These are phyloP conservation scores for Ogataea pilisensis DNA, from an alignment of 805 yeast genomes.

Conservation along the genomic window DNA sequence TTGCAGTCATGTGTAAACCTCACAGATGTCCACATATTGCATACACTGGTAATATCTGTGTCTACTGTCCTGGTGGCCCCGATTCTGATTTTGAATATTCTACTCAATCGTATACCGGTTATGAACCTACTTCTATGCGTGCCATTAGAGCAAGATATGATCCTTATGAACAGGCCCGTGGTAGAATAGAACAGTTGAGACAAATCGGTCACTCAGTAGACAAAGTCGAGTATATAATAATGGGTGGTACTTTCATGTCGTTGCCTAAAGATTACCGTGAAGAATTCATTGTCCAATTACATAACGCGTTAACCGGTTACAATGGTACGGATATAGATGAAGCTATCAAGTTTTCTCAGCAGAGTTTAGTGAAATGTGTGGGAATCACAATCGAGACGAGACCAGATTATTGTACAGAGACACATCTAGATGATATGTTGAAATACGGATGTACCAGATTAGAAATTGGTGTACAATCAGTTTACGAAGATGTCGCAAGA, in stretches of 20 bases:
- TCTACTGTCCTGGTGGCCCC: constrained; percentile 98
- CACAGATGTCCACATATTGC: constrained; percentile 99
- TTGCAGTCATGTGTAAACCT: constrained; percentile 99
- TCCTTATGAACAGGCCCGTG: constrained; percentile 97
- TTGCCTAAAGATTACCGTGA: constrained; percentile 88
- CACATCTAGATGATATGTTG: constrained; percentile 93
- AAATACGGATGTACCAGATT: constrained; percentile 94
- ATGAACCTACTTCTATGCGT: constrained; percentile 98
- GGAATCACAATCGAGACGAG: constrained; percentile 98
- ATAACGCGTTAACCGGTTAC: constrained; percentile 92
- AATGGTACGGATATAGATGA: constrained; percentile 86
- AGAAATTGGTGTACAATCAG: constrained; percentile 96
- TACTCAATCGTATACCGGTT: constrained; percentile 97
- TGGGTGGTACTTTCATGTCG: constrained; percentile 99
- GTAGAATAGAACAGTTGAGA: constrained; percentile 91
- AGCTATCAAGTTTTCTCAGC: constrained; percentile 87
- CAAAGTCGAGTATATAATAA: constrained; percentile 93
- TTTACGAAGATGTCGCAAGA: constrained; percentile 96
- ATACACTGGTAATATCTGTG: constrained; percentile 97
- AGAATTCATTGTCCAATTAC: constrained; percentile 80
- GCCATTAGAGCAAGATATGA: constrained; percentile 98
- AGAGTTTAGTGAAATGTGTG: constrained; percentile 92
- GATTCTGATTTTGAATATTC: constrained; percentile 97
- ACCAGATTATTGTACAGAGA: constrained; percentile 96
- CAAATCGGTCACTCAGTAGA: constrained; percentile 96